These are phyloP conservation scores for Phytopythium ostracodes DNA, from an alignment of 352 stramenopile species.

Conservation along the genomic window DNA sequence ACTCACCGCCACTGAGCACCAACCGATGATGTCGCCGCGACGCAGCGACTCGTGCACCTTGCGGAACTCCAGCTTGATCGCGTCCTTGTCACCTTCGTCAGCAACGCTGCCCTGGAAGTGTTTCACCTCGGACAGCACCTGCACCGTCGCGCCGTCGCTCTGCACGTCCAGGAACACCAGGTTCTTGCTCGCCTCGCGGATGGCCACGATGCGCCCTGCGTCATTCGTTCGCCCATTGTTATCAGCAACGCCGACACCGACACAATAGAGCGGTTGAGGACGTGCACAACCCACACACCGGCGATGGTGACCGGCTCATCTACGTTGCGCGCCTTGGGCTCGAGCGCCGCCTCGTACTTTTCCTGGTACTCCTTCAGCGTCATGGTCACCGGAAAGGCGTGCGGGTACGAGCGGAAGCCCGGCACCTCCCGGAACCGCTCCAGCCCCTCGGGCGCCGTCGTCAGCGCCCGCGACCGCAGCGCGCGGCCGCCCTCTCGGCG, in stretches of 20 bases:
- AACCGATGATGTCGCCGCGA: constrained; percentile 75
- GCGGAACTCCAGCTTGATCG: constrained; percentile 46
- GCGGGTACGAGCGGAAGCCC: constrained; percentile 55
- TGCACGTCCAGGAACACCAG: constrained; percentile 77
- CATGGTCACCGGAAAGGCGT: constrained; percentile 67
- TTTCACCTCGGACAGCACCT: constrained; percentile 76
- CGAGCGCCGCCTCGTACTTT: constrained; percentile 41
- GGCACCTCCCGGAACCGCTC: constrained; percentile 53
- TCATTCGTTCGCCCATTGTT: background rate
- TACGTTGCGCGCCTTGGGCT: constrained; percentile 50
- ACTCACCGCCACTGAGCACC: background rate
- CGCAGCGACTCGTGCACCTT: constrained; percentile 65
- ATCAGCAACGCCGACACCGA: no score
- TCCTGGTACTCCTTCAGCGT: constrained; percentile 53
- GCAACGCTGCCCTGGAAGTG: constrained; percentile 50
- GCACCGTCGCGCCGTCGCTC: constrained; percentile 57
- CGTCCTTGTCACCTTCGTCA: constrained; percentile 24
- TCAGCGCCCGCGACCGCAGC: background rate
- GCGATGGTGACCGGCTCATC: constrained; percentile 56
- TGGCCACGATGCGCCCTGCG: constrained; percentile 65
- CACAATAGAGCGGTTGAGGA: background rate
- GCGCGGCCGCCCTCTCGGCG: background rate
- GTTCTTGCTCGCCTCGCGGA: constrained; percentile 79
- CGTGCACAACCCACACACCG: constrained; percentile 17
- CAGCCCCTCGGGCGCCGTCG: constrained; percentile 27